Evolutionary conservation across 2,329 filamentous ascomycete species (phyloP).

Genomic region (Penicillium corylophilum): DNA sequence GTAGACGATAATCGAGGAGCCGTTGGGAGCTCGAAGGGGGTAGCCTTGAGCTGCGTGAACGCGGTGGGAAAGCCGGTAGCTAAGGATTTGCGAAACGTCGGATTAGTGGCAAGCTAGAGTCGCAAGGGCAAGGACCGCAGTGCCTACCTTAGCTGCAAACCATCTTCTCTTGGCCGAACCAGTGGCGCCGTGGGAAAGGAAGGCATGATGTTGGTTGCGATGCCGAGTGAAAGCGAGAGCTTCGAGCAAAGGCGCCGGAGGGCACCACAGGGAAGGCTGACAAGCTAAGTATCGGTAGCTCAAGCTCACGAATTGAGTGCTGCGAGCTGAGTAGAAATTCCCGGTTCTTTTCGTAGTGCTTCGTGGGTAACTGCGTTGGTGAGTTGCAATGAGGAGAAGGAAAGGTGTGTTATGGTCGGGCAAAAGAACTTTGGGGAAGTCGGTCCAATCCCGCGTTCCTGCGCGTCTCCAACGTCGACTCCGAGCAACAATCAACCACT

Average conservation of each 20-base stretch:
- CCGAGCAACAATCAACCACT: constrained; percentile 3
- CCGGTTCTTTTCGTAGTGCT: not conserved
- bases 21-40: constrained; percentile 58
- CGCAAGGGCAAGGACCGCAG: not conserved
- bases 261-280: constrained; percentile 11
- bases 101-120: constrained; percentile 7
- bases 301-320: not conserved
- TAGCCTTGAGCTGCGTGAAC: constrained; percentile 58
- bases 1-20: constrained; percentile 61
- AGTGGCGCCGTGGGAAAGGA: constrained; percentile 38
- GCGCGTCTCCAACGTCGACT: constrained; percentile 27
- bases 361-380: constrained; percentile 10
- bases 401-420: constrained; percentile 25
- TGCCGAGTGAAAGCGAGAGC: constrained; percentile 7
- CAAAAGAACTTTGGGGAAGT: constrained; percentile 15
- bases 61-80: constrained; percentile 61
- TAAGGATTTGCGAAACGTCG: constrained; percentile 28
- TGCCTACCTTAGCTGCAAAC: constrained; percentile 44
- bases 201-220: constrained; percentile 30
- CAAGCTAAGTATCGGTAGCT: constrained; percentile 2
- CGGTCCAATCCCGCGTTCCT: constrained; percentile 28
- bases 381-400: constrained; percentile 12
- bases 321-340: not conserved
- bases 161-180: constrained; percentile 40
- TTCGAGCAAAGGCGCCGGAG: constrained; percentile 18